Percentiles rank a stretch among this genome's conserved stretches.
Evolutionary conservation across 352 stramenopile species (phyloP).

Genomic region (Globisporangium abappressorium): DNA sequence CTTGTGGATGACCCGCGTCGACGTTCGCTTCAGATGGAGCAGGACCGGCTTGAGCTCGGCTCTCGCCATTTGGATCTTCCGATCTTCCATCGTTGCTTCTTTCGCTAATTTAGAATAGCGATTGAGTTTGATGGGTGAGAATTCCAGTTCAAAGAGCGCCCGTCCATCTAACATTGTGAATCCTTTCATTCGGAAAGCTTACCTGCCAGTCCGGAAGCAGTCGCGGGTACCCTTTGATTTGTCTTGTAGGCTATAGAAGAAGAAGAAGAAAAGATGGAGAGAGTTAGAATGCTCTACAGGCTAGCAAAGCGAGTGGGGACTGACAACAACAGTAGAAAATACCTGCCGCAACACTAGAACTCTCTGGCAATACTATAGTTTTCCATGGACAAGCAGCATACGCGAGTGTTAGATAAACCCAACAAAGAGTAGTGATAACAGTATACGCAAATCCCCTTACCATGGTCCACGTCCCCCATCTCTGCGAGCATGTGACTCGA

Average conservation of each 20-base stretch:
- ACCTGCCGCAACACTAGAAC: background rate
- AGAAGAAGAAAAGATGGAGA: no score
- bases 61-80: constrained; percentile 55
- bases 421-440: background rate
- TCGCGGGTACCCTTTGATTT: background rate
- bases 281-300: background rate
- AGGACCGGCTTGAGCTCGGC: constrained; percentile 65
- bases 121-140: background rate
- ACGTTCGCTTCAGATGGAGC: constrained; percentile 50
- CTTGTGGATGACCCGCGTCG: constrained; percentile 67
- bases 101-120: constrained; percentile 20
- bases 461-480: constrained; percentile 11
- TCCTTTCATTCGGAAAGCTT: background rate
- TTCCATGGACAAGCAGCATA: background rate
- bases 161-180: background rate
- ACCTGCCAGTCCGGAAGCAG: background rate
- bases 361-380: background rate
- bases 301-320: background rate
- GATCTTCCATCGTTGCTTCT: constrained; percentile 48
- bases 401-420: background rate
- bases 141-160: background rate
- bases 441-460: background rate
- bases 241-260: background rate
- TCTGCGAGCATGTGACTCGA: constrained; percentile 18
- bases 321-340: background rate